Evolutionary conservation across 768 basidiomycete species (phyloP), one percentile per base, ranked within the genome.

Genomic region (Podaxis sp.): DNA sequence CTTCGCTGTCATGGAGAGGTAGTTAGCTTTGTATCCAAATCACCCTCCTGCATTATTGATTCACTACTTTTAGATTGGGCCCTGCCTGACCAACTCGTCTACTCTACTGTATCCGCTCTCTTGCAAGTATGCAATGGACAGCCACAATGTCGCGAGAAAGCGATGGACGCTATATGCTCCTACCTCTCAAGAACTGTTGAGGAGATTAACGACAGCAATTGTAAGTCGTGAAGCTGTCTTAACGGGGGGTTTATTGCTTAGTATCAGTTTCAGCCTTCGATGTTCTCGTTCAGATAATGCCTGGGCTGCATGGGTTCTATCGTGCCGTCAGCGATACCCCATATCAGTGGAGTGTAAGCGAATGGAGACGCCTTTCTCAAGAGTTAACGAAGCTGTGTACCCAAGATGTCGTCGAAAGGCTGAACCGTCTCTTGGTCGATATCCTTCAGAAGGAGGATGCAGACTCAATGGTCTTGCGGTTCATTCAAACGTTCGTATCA

Each of bases 291-390:
- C 91, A 92, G 62, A 73, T 88, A 37, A 87, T 87, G 18, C 94
- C 93, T 5, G 84, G 90, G 14, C 77, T 96, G 46, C 92, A 95
- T 71, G 94, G 94, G 5, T 76, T 95, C 28, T 92, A 93, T 70
- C 85, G 94, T 37, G 92, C 94, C 4, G 83, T 94, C 61, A 90
- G 85, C 48, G 90, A 90, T 3, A 88, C 87, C 2, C 79, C 85
- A 1, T 93, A 89, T 69, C 76, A 82, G 25, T 95, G 93, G 92
- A 83, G 82, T 11, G 67, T 84, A 37, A 63, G 72, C 1, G 87
- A 91, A 65, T 93, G 91, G 90, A 72, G 76, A 25, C 69, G 72
- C 18, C 72, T 93, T 16, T 78, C 85, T 0, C 67, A 72, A 10
- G 76, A 78, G 40, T 77, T 91, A 25, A 79, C 81, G 57, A 72